Evolutionary conservation across 2,329 filamentous ascomycete species (phyloP).

Genomic region (Fusarium pseudocircinatum): DNA sequence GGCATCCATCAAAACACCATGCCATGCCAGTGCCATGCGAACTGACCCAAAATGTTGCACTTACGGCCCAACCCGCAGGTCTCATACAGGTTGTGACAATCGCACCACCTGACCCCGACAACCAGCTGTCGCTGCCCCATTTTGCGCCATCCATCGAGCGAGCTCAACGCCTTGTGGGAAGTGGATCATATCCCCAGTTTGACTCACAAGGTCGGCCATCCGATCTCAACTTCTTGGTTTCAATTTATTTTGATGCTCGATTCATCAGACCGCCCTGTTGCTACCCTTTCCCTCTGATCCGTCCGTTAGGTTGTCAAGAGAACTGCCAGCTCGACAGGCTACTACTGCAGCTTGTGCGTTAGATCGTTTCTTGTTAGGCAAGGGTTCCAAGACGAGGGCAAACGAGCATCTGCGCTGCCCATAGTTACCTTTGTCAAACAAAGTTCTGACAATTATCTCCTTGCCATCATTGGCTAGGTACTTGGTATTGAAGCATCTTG

Average conservation of each 20-base stretch:
- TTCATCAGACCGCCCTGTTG: conserved; percentile 9
- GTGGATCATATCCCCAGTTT: conserved; percentile 26
- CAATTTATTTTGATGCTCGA: neutral
- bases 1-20: conserved; percentile 28
- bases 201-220: neutral
- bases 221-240: neutral
- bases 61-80: conserved; percentile 31
- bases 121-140: conserved; percentile 38
- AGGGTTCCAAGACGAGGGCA: conserved; percentile 4
- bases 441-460: conserved; percentile 3
- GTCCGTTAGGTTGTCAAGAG: conserved; percentile 19
- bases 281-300: conserved; percentile 8
- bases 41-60: conserved; percentile 26
- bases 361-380: conserved; percentile 9
- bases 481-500: conserved; percentile 12
- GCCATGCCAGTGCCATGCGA: conserved; percentile 30
- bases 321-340: conserved; percentile 9
- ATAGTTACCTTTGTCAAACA: conserved; percentile 16
- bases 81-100: conserved; percentile 34
- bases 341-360: conserved; percentile 19
- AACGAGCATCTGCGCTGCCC: conserved; percentile 5
- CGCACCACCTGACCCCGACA: conserved; percentile 39
- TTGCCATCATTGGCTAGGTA: conserved; percentile 13
- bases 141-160: conserved; percentile 18
- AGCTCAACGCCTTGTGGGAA: conserved; percentile 28